These are phyloP conservation scores for Mangifera indica DNA, from an alignment of 345 rosid genomes.

Conservation along the genomic window DNA sequence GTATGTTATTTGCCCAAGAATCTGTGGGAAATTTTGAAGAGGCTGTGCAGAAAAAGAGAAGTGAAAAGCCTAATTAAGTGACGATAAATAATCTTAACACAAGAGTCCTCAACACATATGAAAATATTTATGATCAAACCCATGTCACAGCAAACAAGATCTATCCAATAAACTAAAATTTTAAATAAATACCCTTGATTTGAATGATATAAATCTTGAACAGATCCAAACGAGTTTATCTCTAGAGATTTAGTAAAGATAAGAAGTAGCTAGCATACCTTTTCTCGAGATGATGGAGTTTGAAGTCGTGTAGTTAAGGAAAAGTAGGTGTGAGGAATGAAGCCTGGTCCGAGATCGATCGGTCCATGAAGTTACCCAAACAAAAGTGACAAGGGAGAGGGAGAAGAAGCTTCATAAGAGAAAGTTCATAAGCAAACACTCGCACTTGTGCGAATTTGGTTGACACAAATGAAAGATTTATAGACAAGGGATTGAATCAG, in stretches of 20 bases:
- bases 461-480: constrained; percentile 26
- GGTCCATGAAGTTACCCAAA: neutral
- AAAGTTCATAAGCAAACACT: too few species aligned
- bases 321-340: constrained; percentile 69
- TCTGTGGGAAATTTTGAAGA: neutral
- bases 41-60: neutral
- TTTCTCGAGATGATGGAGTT: neutral
- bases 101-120: neutral
- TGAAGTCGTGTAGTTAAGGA: constrained; percentile 12
- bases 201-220: neutral
- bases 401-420: neutral
- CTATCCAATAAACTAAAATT: too few species aligned
- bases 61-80: neutral
- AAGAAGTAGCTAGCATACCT: constrained; percentile 11
- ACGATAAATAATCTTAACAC: neutral
- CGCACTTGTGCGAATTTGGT: too few species aligned
- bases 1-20: constrained; percentile 23
- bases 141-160: neutral
- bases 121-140: neutral
- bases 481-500: constrained; percentile 18
- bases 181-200: too few species aligned
- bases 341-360: constrained; percentile 85
- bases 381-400: neutral
- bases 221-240: neutral
- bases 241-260: neutral